phyloP scores from a whole-genome alignment of 768 basidiomycete species.

The Leccinum disarticulatum region DNA sequence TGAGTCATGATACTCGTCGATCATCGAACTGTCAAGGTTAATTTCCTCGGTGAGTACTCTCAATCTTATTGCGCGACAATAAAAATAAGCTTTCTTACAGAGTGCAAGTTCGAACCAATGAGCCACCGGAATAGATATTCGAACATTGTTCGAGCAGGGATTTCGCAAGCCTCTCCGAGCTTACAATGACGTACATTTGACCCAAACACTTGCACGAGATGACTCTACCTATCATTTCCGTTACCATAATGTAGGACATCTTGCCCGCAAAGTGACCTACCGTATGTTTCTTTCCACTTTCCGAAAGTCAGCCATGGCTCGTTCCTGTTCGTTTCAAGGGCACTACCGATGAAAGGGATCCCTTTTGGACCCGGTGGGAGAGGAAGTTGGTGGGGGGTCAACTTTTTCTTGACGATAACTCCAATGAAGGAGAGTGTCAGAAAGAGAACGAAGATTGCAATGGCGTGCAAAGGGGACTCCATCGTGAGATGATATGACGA shows the following conservation, averaged over 20 bases:
- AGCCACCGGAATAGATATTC: slow-evolving; percentile 23
- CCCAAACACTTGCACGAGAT: slow-evolving; percentile 22
- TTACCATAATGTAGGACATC: not conserved
- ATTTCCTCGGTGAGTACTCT: slow-evolving; percentile 21
- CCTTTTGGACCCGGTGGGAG: slow-evolving; percentile 32
- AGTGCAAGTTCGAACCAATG: slow-evolving; percentile 5
- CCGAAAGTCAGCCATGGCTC: slow-evolving; percentile 34
- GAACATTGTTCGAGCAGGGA: slow-evolving; percentile 28
- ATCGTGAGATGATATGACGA: slow-evolving; percentile 3
- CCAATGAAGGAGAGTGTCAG: slow-evolving; percentile 3
- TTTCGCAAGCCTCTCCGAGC: slow-evolving; percentile 23
- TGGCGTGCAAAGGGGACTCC: not conserved
- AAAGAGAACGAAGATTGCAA: not conserved
- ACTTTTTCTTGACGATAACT: slow-evolving; percentile 4
- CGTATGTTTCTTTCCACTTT: slow-evolving; percentile 33
- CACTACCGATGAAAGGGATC: slow-evolving; percentile 28
- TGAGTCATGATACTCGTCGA: slow-evolving; percentile 13
- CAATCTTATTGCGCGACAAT: slow-evolving; percentile 18
- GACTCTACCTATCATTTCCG: slow-evolving; percentile 16
- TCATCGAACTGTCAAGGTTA: slow-evolving; percentile 10
- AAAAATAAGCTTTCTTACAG: slow-evolving; percentile 2
- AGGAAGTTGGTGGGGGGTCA: slow-evolving; percentile 17
- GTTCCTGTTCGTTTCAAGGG: slow-evolving; percentile 23
- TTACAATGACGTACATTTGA: slow-evolving; percentile 25
- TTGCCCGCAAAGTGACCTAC: slow-evolving; percentile 17